phyloP scores from a whole-genome alignment of 345 rosid genomes.

The Trapa incisa region DNA sequence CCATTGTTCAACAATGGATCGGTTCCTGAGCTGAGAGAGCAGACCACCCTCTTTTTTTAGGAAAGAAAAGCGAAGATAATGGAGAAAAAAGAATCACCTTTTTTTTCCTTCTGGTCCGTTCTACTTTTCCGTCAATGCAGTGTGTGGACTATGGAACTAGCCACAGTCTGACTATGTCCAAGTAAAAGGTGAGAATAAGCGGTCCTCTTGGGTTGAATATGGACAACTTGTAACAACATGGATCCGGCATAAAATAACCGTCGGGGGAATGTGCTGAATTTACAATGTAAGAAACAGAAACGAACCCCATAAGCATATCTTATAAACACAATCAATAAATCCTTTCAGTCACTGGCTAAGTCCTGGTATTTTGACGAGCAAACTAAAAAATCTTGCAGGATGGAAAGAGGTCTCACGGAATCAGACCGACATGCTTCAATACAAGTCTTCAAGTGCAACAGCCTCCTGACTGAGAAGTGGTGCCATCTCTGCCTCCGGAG shows the following conservation, averaged over 20 bases:
- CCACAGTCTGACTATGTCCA: background rate
- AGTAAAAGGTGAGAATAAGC: background rate
- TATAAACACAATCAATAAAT: background rate
- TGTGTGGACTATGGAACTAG: background rate
- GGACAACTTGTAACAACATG: constrained; percentile 2
- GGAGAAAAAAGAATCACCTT: no score
- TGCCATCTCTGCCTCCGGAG: constrained; percentile 79
- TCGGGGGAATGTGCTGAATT: constrained; percentile 1
- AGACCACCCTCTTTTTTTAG: no score
- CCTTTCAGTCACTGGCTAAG: constrained; percentile 1
- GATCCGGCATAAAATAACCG: constrained; percentile 1
- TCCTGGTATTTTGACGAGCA: constrained; percentile 1
- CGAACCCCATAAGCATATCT: background rate
- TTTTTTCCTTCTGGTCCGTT: no score
- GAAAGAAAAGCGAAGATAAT: no score
- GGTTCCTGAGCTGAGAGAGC: no score
- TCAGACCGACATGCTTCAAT: background rate
- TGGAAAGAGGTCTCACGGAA: background rate
- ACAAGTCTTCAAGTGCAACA: constrained; percentile 53
- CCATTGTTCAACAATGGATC: no score
- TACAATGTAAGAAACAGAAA: background rate
- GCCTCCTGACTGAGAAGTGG: constrained; percentile 70
- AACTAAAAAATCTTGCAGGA: background rate
- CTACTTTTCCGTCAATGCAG: background rate
- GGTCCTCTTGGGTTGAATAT: background rate